A percentile compares a stretch with the other conserved stretches of the same genome.
These are phyloP conservation scores for Pseudogymnoascus sp. DNA, from an alignment of 2,329 filamentous ascomycete genomes.

Conservation along the genomic window DNA sequence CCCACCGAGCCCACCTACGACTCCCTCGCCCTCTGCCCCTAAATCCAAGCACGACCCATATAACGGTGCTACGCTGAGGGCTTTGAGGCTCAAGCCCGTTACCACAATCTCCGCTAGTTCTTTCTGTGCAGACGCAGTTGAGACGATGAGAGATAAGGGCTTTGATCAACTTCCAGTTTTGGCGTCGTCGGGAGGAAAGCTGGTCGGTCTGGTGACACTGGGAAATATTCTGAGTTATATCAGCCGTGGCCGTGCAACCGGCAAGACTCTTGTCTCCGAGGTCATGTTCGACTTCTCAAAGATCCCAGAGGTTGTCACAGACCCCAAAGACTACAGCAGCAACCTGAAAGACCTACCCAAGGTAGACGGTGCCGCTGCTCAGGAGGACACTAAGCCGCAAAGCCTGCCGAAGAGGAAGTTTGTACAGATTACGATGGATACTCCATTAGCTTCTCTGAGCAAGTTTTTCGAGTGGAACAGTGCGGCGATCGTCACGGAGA, in stretches of 20 bases:
- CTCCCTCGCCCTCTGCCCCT: slow-evolving; percentile 30
- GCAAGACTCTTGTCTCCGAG: slow-evolving; percentile 64
- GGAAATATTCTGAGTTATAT: slow-evolving; percentile 91
- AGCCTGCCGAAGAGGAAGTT: slow-evolving; percentile 57
- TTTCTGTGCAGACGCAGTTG: slow-evolving; percentile 77
- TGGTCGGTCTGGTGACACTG: slow-evolving; percentile 88
- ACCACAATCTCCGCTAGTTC: slow-evolving; percentile 68
- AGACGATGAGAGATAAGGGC: slow-evolving; percentile 96
- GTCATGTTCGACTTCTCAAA: slow-evolving; percentile 97
- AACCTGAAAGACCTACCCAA: slow-evolving; percentile 25
- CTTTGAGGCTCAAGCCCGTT: slow-evolving; percentile 85
- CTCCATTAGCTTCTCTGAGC: slow-evolving; percentile 71
- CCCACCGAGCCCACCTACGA: slow-evolving; percentile 44
- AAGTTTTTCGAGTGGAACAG: slow-evolving; percentile 98
- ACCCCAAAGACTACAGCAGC: slow-evolving; percentile 56
- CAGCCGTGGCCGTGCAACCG: slow-evolving; percentile 69
- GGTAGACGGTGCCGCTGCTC: slow-evolving; percentile 19
- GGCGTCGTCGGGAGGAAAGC: slow-evolving; percentile 54
- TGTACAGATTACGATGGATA: slow-evolving; percentile 89
- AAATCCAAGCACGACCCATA: slow-evolving; percentile 55
- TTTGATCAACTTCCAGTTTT: slow-evolving; percentile 97
- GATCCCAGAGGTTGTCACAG: slow-evolving; percentile 83
- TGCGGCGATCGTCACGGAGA: slow-evolving; percentile 86
- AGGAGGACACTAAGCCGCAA: slow-evolving; percentile 28
- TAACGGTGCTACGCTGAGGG: slow-evolving; percentile 66